Evolutionary conservation across 1,284 basidiomycete species (phyloP).

Genomic region (Salmacisia buchloeana): DNA sequence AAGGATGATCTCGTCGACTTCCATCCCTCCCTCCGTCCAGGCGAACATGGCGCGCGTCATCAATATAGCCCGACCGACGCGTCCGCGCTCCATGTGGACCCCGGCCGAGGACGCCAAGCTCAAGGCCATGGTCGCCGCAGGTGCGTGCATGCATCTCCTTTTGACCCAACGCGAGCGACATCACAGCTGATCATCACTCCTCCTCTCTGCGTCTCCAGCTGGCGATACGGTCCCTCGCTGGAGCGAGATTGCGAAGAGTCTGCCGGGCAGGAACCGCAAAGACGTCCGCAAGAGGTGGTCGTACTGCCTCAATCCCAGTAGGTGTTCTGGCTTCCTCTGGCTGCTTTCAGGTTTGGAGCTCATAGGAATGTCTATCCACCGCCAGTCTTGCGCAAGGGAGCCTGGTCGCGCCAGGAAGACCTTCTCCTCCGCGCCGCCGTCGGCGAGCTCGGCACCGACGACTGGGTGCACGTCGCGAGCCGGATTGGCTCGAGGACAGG

Average conservation of each 20-base stretch:
- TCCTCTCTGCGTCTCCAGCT: background rate
- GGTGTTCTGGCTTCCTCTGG: too few species aligned
- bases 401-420: conserved; percentile 3
- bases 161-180: background rate
- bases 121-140: conserved; percentile 1
- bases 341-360: too few species aligned
- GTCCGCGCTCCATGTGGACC: background rate
- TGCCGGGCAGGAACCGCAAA: background rate
- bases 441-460: background rate
- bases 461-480: conserved; percentile 5
- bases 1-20: background rate
- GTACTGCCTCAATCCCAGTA: conserved; percentile 3
- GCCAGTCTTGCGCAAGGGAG: conserved; percentile 2
- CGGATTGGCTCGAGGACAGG: background rate
- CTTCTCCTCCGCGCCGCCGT: background rate
- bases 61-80: background rate
- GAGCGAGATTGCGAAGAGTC: conserved; percentile 2
- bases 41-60: background rate
- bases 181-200: background rate
- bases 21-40: background rate
- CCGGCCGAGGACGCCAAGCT: conserved; percentile 7
- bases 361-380: too few species aligned
- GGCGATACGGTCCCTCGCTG: conserved; percentile 1
- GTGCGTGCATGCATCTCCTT: background rate
- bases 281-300: conserved; percentile 5